Conservation (phyloP, 2,329 filamentous ascomycete genomes). For the Corynespora cassiicola region DNA sequence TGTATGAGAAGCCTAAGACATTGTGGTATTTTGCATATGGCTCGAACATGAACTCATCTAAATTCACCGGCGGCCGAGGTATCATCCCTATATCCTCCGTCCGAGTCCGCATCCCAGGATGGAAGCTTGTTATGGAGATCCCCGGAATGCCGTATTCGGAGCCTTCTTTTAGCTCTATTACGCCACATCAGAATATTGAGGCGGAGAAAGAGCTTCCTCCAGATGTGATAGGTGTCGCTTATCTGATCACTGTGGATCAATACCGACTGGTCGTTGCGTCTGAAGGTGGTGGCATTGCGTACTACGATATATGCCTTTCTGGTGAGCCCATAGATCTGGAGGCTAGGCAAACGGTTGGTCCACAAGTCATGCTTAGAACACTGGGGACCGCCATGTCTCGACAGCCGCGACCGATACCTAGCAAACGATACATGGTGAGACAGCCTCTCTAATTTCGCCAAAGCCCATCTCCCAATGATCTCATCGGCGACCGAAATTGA, state of each 20-base stretch:
- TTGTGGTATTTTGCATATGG: slow-evolving; percentile 30
- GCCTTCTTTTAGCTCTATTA: slow-evolving; percentile 18
- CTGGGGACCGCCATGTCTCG: slow-evolving; percentile 3
- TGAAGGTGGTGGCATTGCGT: slow-evolving; percentile 24
- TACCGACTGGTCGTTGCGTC: slow-evolving; percentile 22
- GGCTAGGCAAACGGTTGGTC: not conserved
- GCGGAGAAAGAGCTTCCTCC: slow-evolving; percentile 2
- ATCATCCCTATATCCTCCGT: slow-evolving; percentile 13
- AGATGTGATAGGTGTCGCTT: slow-evolving; percentile 18
- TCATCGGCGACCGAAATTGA: not conserved
- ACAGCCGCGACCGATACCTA: slow-evolving; percentile 6
- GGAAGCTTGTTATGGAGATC: slow-evolving; percentile 17
- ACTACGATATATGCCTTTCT: too few species aligned
- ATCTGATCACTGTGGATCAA: slow-evolving; percentile 19
- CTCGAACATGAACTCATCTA: slow-evolving; percentile 24
- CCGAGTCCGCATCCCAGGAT: slow-evolving; percentile 13
- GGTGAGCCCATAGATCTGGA: slow-evolving; percentile 1
- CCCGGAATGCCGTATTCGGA: slow-evolving; percentile 24
- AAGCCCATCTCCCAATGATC: not conserved
- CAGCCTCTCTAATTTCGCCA: too few species aligned
- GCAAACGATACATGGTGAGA: slow-evolving; percentile 14
- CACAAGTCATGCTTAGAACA: slow-evolving; percentile 2
- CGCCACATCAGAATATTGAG: slow-evolving; percentile 1
- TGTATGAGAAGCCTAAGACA: slow-evolving; percentile 1
- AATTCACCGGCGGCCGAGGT: slow-evolving; percentile 21